These are phyloP conservation scores for Thamnidium elegans DNA, from an alignment of 192 early-diverging fungal species.

Conservation along the genomic window DNA sequence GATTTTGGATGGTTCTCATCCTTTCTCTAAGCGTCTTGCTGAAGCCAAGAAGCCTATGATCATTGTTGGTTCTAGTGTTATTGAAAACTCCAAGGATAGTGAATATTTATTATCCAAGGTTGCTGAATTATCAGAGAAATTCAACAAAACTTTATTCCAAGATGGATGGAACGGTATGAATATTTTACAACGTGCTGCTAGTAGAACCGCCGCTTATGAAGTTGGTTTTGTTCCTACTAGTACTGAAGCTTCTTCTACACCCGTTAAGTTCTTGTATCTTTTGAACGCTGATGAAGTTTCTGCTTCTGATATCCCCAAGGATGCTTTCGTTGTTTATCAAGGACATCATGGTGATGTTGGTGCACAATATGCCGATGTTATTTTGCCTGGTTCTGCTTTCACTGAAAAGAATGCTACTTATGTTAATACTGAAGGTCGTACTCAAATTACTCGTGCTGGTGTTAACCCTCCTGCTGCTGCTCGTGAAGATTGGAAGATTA, in stretches of 20 bases:
- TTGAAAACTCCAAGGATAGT: constrained; percentile 68
- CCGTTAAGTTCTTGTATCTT: constrained; percentile 82
- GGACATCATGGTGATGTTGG: constrained; percentile 98
- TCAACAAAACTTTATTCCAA: constrained; percentile 67
- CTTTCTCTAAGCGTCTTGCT: constrained; percentile 72
- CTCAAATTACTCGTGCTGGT: constrained; percentile 90
- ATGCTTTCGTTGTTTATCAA: constrained; percentile 98
- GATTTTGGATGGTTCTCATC: constrained; percentile 64
- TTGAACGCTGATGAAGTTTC: constrained; percentile 88
- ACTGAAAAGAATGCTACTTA: constrained; percentile 96
- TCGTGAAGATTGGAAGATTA: constrained; percentile 99
- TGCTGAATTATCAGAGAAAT: constrained; percentile 68
- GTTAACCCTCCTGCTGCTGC: constrained; percentile 85
- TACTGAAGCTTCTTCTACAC: constrained; percentile 30
- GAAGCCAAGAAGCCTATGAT: constrained; percentile 91
- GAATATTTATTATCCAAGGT: constrained; percentile 72
- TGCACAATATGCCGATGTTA: constrained; percentile 92
- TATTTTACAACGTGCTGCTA: constrained; percentile 85
- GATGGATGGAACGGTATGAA: constrained; percentile 88
- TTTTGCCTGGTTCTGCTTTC: constrained; percentile 93
- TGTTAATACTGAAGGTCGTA: constrained; percentile 96
- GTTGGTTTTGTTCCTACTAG: constrained; percentile 77
- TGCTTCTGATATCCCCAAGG: constrained; percentile 72
- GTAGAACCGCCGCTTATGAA: constrained; percentile 86
- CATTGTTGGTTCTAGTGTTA: constrained; percentile 78